phyloP scores from a whole-genome alignment of 352 stramenopile species.

The Phytopythium mirpurense region DNA sequence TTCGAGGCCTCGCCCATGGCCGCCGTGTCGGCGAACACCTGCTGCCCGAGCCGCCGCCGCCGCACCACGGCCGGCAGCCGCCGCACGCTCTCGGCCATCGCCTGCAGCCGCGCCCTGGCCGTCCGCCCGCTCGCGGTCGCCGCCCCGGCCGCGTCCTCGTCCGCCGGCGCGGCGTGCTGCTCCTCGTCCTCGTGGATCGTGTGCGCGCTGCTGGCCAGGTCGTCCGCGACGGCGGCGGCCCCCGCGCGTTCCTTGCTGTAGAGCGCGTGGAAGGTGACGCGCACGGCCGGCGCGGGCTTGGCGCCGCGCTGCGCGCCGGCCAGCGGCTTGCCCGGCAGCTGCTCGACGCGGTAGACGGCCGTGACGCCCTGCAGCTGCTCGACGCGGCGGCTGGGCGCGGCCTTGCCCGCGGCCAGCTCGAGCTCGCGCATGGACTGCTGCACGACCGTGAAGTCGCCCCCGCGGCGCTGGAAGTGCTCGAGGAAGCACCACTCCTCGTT shows the following conservation, averaged over 20 bases:
- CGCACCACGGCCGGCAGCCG: conserved; percentile 28
- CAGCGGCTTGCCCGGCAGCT: conserved; percentile 2
- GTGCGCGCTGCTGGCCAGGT: conserved; percentile 19
- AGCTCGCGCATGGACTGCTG: conserved; percentile 21
- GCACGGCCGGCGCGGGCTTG: conserved; percentile 9
- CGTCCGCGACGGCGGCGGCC: too few relatives aligned
- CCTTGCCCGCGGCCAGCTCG: conserved; percentile 27
- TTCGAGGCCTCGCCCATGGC: conserved; percentile 20
- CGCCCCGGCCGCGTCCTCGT: not conserved
- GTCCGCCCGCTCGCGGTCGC: conserved; percentile 23
- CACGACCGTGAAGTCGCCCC: conserved; percentile 23
- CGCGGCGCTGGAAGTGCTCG: conserved; percentile 28
- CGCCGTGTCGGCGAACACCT: conserved; percentile 21
- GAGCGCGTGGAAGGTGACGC: conserved; percentile 32
- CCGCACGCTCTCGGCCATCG: conserved; percentile 20
- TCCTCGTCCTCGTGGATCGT: conserved; percentile 18
- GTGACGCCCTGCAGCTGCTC: conserved; percentile 36
- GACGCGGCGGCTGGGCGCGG: conserved; percentile 18
- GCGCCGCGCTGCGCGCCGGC: not conserved
- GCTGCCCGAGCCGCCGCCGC: conserved; percentile 23
- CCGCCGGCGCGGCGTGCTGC: not conserved
- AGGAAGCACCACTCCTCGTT: conserved; percentile 53
- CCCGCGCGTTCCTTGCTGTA: conserved; percentile 11
- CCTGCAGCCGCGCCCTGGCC: conserved; percentile 13
- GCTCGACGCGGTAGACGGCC: conserved; percentile 26